Evolutionary conservation across 306 rosid species (phyloP).

Genomic region (Citrullus colocynthis): DNA sequence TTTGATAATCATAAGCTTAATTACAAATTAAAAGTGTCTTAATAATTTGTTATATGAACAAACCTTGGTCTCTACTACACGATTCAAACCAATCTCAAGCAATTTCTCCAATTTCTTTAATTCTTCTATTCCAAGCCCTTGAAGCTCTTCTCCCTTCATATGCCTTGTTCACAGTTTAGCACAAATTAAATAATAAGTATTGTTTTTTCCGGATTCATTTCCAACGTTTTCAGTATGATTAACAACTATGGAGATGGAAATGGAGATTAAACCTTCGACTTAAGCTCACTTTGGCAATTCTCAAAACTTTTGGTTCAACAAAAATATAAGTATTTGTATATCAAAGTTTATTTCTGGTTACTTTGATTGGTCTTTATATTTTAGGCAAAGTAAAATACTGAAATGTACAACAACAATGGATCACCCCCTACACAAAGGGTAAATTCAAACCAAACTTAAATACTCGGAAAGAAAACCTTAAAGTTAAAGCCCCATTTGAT

Average conservation of each 20-base stretch:
- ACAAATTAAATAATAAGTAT: not conserved
- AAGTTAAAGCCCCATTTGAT: too few species aligned
- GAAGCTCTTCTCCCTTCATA: slow-evolving; percentile 11
- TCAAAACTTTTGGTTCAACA: not conserved
- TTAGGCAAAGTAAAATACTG: not conserved
- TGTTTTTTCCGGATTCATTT: too few species aligned
- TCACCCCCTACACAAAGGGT: not conserved
- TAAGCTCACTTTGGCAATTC: too few species aligned
- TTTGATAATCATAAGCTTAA: not conserved
- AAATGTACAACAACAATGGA: not conserved
- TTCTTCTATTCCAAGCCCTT: slow-evolving; percentile 7
- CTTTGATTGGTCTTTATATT: not conserved
- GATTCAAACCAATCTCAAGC: slow-evolving; percentile 8
- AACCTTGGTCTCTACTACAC: slow-evolving; percentile 5
- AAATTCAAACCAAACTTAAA: not conserved
- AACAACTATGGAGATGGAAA: too few species aligned
- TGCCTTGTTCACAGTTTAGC: slow-evolving; percentile 7
- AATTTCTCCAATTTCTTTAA: slow-evolving; percentile 1
- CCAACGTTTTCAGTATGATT: too few species aligned
- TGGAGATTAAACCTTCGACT: too few species aligned
- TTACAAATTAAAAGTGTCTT: not conserved
- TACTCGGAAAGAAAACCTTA: not conserved
- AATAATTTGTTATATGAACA: not conserved
- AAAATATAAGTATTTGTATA: not conserved
- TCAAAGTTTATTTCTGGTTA: not conserved